phyloP scores from a whole-genome alignment of 202 grass and related monocot species.

The Thinopyrum obtusiflorum region DNA sequence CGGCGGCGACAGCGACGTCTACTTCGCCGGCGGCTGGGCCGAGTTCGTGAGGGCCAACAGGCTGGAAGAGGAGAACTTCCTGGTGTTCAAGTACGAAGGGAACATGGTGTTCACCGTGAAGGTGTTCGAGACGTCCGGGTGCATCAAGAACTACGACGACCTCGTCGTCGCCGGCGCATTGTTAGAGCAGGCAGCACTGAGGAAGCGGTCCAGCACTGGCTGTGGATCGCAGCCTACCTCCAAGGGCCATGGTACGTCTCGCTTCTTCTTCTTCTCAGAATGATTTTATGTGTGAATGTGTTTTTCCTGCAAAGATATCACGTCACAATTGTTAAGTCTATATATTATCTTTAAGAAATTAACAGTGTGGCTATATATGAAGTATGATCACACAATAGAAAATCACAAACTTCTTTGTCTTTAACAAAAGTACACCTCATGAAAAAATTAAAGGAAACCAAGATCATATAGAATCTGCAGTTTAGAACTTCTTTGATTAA shows the following conservation, averaged over 20 bases:
- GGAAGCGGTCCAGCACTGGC: neutral
- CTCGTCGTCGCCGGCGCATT: neutral
- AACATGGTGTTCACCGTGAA: conserved; percentile 46
- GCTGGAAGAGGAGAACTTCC: conserved; percentile 27
- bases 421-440: neutral
- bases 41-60: conserved; percentile 31
- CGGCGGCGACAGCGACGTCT: neutral
- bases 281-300: neutral
- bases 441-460: neutral
- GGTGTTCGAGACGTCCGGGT: conserved; percentile 29
- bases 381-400: neutral
- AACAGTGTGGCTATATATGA: neutral
- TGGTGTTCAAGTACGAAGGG: conserved; percentile 48
- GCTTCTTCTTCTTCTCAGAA: neutral
- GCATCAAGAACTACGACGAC: conserved; percentile 13
- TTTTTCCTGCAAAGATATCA: neutral
- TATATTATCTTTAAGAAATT: neutral
- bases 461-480: neutral
- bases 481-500: neutral
- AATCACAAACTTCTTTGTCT: neutral
- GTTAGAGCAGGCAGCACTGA: neutral
- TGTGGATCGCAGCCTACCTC: neutral
- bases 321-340: neutral
- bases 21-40: conserved; percentile 17
- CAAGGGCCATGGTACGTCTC: neutral